phyloP scores from a whole-genome alignment of 2,329 filamentous ascomycete species.

The Metarhizium anisopliae region DNA sequence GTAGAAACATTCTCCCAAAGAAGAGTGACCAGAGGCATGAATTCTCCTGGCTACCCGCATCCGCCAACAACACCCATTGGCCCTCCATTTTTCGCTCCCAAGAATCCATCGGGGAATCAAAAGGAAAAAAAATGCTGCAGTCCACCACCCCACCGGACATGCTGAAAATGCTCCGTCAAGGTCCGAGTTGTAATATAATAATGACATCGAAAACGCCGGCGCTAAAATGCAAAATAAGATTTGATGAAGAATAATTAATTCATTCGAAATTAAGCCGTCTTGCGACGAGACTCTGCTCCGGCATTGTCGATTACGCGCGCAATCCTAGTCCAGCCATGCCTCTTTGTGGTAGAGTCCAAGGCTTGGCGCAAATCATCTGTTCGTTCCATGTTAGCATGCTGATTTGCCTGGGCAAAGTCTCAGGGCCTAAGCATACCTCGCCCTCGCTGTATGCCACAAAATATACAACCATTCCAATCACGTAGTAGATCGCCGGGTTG shows the following conservation, averaged over 20 bases:
- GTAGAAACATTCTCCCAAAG: background rate
- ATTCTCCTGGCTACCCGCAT: background rate
- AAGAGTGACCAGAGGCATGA: background rate
- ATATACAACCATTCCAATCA: constrained; percentile 77
- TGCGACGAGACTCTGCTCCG: background rate
- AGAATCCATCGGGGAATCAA: background rate
- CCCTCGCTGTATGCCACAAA: constrained; percentile 98
- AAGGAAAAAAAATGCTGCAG: background rate
- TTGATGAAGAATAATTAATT: background rate
- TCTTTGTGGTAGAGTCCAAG: constrained; percentile 60
- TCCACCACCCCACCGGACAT: background rate
- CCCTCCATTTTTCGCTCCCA: background rate
- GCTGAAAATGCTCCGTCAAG: constrained; percentile 1
- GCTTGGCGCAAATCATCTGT: constrained; percentile 58
- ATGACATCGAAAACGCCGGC: constrained; percentile 4
- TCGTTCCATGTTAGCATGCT: constrained; percentile 4
- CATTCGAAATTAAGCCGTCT: background rate
- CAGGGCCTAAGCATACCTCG: constrained; percentile 56
- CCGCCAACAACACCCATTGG: background rate
- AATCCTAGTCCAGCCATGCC: constrained; percentile 20
- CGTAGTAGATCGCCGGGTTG: constrained; percentile 85
- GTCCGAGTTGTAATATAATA: constrained; percentile 1
- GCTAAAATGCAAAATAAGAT: constrained; percentile 2
- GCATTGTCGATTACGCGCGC: background rate
- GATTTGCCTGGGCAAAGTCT: background rate